Evolutionary conservation across 805 yeast species (phyloP).

Genomic region (Ogataea polymorpha): DNA sequence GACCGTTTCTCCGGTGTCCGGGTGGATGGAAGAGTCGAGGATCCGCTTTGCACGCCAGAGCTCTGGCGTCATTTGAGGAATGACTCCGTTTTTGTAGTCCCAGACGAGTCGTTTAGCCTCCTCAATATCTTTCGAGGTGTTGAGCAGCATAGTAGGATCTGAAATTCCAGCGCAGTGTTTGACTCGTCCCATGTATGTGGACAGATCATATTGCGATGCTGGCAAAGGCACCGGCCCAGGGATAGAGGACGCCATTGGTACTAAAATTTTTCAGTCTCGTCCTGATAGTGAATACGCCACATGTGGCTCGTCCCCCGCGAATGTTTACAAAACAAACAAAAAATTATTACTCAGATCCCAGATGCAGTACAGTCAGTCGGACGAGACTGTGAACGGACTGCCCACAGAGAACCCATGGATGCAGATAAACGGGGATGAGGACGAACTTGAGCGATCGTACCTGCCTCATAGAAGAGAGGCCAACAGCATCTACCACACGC

Average conservation of each 20-base stretch:
- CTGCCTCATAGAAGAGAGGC: conserved; percentile 3
- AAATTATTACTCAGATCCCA: neutral
- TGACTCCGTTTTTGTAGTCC: conserved; percentile 69
- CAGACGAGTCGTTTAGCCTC: conserved; percentile 63
- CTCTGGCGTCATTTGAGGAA: conserved; percentile 65
- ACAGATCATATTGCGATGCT: conserved; percentile 71
- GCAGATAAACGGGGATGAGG: conserved; percentile 2
- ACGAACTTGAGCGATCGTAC: conserved; percentile 9
- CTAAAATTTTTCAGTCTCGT: conserved; percentile 11
- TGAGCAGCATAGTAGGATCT: conserved; percentile 86
- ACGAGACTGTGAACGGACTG: conserved; percentile 8
- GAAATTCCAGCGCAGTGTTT: conserved; percentile 90
- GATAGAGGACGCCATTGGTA: conserved; percentile 78
- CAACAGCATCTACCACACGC: conserved; percentile 11
- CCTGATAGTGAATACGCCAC: conserved; percentile 5
- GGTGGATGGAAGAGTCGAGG: conserved; percentile 90
- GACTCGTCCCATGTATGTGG: conserved; percentile 91
- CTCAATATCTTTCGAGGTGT: conserved; percentile 60
- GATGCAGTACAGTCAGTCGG: conserved; percentile 6
- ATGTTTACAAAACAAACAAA: conserved; percentile 10
- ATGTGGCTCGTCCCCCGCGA: conserved; percentile 8
- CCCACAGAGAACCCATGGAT: conserved; percentile 14
- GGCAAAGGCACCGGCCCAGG: conserved; percentile 82
- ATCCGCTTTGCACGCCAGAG: conserved; percentile 87
- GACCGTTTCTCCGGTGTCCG: conserved; percentile 94